Evolutionary conservation across 805 yeast genomes (phyloP).

Genomic region (Teunomyces kruisii): DNA sequence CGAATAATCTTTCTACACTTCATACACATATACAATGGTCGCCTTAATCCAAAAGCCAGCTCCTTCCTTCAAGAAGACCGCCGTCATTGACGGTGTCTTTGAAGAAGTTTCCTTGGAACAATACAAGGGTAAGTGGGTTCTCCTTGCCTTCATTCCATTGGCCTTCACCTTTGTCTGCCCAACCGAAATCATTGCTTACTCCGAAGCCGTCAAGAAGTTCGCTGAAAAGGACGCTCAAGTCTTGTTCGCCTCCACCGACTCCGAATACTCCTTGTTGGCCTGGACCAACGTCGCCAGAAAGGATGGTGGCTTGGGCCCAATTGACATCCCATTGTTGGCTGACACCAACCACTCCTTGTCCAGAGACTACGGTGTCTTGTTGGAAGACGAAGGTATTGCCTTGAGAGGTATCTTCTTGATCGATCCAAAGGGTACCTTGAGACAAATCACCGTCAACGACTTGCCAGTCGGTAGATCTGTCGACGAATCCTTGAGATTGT

Average conservation of each 20-base stretch:
- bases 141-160: constrained; percentile 95
- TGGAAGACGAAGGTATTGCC: constrained; percentile 95
- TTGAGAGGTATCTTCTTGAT: constrained; percentile 97
- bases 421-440: constrained; percentile 90
- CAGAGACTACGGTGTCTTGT: constrained; percentile 94
- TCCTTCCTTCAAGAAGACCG: constrained; percentile 93
- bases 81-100: constrained; percentile 94
- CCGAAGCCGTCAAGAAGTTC: constrained; percentile 91
- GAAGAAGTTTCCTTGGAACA: constrained; percentile 94
- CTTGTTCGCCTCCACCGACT: constrained; percentile 96
- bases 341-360: constrained; percentile 96
- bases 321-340: constrained; percentile 91
- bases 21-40: constrained; percentile 55
- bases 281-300: constrained; percentile 97
- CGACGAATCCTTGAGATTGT: constrained; percentile 94
- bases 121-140: constrained; percentile 97
- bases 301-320: constrained; percentile 97
- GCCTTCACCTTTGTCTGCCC: constrained; percentile 99
- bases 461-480: constrained; percentile 99
- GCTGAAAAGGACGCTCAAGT: constrained; percentile 83
- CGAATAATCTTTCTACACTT: background rate
- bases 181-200: constrained; percentile 98
- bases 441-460: constrained; percentile 98
- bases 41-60: constrained; percentile 94
- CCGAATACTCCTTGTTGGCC: constrained; percentile 95